phyloP scores from a whole-genome alignment of 1,284 basidiomycete genomes.

The Polyporus tsugae region DNA sequence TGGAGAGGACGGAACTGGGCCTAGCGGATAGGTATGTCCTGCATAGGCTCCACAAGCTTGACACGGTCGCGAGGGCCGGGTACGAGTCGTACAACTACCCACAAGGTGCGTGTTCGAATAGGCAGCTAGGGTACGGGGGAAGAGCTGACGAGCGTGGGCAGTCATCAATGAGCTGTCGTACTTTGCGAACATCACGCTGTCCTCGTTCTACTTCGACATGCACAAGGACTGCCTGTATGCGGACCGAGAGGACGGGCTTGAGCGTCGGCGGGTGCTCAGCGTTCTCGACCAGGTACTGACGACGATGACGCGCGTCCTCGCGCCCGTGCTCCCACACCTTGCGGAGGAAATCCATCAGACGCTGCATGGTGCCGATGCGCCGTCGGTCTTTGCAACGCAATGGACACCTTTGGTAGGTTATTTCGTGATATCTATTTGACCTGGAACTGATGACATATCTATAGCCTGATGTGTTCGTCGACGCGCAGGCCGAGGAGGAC shows the following conservation, averaged over 20 bases:
- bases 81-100: constrained; percentile 88
- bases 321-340: constrained; percentile 91
- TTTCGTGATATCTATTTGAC: neutral
- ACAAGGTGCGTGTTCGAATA: constrained; percentile 63
- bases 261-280: constrained; percentile 73
- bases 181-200: constrained; percentile 76
- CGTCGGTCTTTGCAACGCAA: constrained; percentile 68
- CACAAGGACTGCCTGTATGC: constrained; percentile 94
- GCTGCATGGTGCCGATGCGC: constrained; percentile 41
- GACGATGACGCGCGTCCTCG: constrained; percentile 78
- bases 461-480: constrained; percentile 57
- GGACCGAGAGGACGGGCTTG: constrained; percentile 56
- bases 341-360: constrained; percentile 88
- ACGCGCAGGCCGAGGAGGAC: constrained; percentile 58
- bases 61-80: constrained; percentile 69
- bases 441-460: neutral
- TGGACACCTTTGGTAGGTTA: constrained; percentile 64
- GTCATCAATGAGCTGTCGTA: constrained; percentile 68
- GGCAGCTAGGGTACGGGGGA: neutral
- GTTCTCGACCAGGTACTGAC: constrained; percentile 80
- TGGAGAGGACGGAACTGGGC: constrained; percentile 59
- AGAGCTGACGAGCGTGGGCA: constrained; percentile 37
- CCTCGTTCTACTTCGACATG: constrained; percentile 92
- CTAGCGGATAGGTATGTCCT: constrained; percentile 88
- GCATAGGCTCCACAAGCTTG: constrained; percentile 82